These are phyloP conservation scores for Nothophoma quercina DNA, from an alignment of 2,329 filamentous ascomycete species.

Conservation along the genomic window DNA sequence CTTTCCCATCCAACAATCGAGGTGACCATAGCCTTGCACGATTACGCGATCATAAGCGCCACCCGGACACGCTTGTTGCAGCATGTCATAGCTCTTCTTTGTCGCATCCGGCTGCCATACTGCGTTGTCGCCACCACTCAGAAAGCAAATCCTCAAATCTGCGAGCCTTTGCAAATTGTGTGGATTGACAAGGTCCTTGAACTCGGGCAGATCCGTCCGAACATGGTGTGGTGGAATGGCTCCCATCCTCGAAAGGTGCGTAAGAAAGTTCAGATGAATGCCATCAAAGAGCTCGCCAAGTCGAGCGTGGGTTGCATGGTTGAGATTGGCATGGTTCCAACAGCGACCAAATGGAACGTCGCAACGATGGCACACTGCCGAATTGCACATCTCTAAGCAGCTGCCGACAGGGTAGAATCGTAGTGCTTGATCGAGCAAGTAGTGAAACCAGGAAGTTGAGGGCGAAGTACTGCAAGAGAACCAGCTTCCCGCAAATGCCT, in stretches of 20 bases:
- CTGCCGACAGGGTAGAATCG: conserved; percentile 63
- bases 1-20: conserved; percentile 70
- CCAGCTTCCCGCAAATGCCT: conserved; percentile 20
- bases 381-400: conserved; percentile 66
- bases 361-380: conserved; percentile 67
- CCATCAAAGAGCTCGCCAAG: conserved; percentile 64
- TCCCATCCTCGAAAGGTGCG: conserved; percentile 66
- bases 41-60: conserved; percentile 60
- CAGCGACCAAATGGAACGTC: conserved; percentile 66
- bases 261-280: conserved; percentile 65
- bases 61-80: conserved; percentile 61
- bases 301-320: conserved; percentile 65
- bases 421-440: conserved; percentile 55
- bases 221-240: conserved; percentile 11
- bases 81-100: conserved; percentile 61
- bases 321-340: conserved; percentile 72
- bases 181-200: conserved; percentile 13
- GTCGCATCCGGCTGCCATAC: conserved; percentile 64
- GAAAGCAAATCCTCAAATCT: conserved; percentile 22
- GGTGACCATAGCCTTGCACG: conserved; percentile 65
- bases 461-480: conserved; percentile 16
- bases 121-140: conserved; percentile 52
- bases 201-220: conserved; percentile 9
- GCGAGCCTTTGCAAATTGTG: conserved; percentile 15
- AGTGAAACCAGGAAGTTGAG: conserved; percentile 19